Percentiles rank a stretch among this genome's conserved stretches.
These are phyloP conservation scores for Populus euphratica DNA, from an alignment of 345 rosid genomes.

Conservation along the genomic window DNA sequence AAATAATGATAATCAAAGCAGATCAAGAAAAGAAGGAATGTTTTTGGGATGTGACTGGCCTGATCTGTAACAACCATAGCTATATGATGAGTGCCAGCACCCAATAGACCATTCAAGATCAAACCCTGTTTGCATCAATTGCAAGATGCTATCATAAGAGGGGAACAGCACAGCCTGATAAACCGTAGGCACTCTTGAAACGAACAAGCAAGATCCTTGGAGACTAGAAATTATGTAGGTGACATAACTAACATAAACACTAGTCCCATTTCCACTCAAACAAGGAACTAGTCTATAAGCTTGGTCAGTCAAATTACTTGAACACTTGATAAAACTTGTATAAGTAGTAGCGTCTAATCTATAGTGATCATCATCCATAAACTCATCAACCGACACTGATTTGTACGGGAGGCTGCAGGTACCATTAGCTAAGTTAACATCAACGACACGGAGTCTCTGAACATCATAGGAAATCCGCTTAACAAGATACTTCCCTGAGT, in stretches of 20 bases:
- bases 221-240: conserved; percentile 12
- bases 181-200: conserved; percentile 29
- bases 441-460: conserved; percentile 24
- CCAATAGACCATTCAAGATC: conserved; percentile 41
- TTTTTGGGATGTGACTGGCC: background rate
- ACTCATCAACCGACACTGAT: conserved; percentile 18
- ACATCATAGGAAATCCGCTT: conserved; percentile 25
- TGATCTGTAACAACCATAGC: conserved; percentile 14
- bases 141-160: conserved; percentile 25
- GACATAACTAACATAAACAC: conserved; percentile 28
- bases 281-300: conserved; percentile 23
- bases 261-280: conserved; percentile 15
- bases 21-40: background rate
- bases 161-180: conserved; percentile 17
- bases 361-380: conserved; percentile 12
- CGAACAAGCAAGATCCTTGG: conserved; percentile 24
- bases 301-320: conserved; percentile 11
- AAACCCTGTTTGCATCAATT: conserved; percentile 34
- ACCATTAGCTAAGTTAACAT: conserved; percentile 34
- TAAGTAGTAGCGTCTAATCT: conserved; percentile 1
- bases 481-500: conserved; percentile 29
- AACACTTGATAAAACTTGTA: conserved; percentile 31
- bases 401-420: conserved; percentile 29
- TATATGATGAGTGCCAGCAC: conserved; percentile 32
- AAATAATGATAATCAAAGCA: background rate